Percentiles rank a stretch among this genome's conserved stretches.
These are phyloP conservation scores for Daldinia eschscholtzii DNA, from an alignment of 2,329 filamentous ascomycete genomes.

Conservation along the genomic window DNA sequence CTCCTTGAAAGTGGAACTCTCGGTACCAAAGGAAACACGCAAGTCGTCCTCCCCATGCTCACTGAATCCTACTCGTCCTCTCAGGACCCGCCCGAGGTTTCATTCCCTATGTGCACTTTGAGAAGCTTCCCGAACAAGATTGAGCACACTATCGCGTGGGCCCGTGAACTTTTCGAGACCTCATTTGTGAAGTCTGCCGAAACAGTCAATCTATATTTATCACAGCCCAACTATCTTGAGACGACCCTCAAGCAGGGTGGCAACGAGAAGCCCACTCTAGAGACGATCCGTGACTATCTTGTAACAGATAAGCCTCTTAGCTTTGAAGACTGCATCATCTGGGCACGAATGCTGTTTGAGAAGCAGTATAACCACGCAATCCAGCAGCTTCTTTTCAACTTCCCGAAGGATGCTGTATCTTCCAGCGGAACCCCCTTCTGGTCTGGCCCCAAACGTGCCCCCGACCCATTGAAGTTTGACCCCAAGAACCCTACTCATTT, in stretches of 20 bases:
- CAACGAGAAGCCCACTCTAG: conserved; percentile 92
- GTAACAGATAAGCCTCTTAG: conserved; percentile 91
- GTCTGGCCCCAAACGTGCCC: conserved; percentile 98
- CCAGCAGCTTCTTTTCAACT: conserved; percentile 94
- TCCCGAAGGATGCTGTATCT: conserved; percentile 92
- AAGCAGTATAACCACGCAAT: conserved; percentile 98
- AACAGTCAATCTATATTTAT: conserved; percentile 93
- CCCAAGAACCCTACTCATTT: conserved; percentile 86
- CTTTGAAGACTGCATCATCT: conserved; percentile 96
- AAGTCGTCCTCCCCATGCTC: conserved; percentile 89
- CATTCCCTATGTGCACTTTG: conserved; percentile 98
- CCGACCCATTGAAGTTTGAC: conserved; percentile 91
- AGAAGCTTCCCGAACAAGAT: conserved; percentile 98
- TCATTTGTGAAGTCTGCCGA: conserved; percentile 95
- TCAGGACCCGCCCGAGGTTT: conserved; percentile 97
- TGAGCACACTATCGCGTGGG: conserved; percentile 98
- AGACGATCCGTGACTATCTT: conserved; percentile 89
- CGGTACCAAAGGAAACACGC: conserved; percentile 99
- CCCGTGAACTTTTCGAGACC: conserved; percentile 93
- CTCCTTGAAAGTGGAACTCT: conserved; percentile 96
- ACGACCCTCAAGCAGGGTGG: conserved; percentile 90
- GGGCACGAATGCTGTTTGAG: conserved; percentile 94
- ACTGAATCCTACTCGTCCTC: conserved; percentile 98
- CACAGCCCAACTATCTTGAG: conserved; percentile 90
- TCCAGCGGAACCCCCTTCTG: conserved; percentile 93